phyloP scores from a whole-genome alignment of 129 eudicot genomes.

The Heracleum sosnowskyi region DNA sequence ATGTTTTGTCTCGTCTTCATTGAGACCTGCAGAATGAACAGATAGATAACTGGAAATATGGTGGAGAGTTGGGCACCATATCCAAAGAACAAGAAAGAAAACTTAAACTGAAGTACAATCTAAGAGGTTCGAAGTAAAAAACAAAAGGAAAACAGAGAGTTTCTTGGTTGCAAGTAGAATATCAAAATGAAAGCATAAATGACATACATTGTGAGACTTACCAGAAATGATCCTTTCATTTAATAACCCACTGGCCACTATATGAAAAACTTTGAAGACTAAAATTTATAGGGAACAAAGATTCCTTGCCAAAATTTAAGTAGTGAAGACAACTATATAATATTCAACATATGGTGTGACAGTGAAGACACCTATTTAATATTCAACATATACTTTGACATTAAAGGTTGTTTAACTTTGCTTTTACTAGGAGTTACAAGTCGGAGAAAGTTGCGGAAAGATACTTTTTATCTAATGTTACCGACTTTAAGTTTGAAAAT shows the following conservation, averaged over 20 bases:
- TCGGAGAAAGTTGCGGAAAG: no score
- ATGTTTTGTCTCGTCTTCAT: slow-evolving; percentile 63
- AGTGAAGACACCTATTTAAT: no score
- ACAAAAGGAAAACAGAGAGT: not conserved
- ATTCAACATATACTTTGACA: no score
- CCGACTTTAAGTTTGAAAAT: no score
- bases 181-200: not conserved
- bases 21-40: slow-evolving; percentile 19
- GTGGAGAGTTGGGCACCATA: not conserved
- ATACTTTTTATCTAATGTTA: no score
- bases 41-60: not conserved
- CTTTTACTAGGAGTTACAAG: no score
- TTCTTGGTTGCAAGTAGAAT: not conserved
- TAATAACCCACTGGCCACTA: not conserved
- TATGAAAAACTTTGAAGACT: not conserved
- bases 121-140: not conserved
- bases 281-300: not conserved
- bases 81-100: not conserved
- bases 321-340: not conserved
- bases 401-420: no score
- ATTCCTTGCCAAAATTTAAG: not conserved
- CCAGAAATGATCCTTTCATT: not conserved
- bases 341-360: not conserved
- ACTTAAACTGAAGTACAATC: not conserved
- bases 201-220: not conserved